Conservation (phyloP, 495 filamentous ascomycete species). For the Hypoxylon subgilvum region DNA sequence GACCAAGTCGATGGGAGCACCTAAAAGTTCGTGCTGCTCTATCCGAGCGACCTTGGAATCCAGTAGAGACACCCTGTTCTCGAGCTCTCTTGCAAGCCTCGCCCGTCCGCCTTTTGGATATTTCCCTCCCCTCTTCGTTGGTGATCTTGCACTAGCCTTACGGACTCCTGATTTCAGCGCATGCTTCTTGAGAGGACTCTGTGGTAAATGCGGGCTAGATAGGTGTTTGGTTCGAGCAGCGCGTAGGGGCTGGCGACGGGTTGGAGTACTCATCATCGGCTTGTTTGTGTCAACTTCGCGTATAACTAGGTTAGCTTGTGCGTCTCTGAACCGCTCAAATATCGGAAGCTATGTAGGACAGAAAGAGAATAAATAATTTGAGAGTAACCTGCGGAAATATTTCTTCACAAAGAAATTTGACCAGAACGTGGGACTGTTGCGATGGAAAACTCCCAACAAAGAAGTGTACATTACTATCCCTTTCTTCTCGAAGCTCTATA, state of each 20-base stretch:
- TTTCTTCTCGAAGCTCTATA: neutral
- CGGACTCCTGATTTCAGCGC: neutral
- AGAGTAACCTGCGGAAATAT: neutral
- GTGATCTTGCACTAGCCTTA: neutral
- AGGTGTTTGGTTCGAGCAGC: slow-evolving; percentile 3
- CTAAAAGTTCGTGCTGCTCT: slow-evolving; percentile 19
- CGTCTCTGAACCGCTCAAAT: too few relatives aligned
- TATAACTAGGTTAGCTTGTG: too few relatives aligned
- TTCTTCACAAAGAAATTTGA: neutral
- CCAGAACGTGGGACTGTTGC: neutral
- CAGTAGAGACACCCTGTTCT: slow-evolving; percentile 11
- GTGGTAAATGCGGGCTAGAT: neutral
- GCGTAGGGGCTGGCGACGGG: slow-evolving; percentile 3
- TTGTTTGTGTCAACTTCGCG: neutral
- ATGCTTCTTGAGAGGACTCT: neutral
- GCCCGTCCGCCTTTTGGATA: neutral
- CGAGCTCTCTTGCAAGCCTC: slow-evolving; percentile 9
- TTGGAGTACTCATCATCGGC: neutral
- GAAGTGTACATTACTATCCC: neutral
- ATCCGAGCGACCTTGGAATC: slow-evolving; percentile 2
- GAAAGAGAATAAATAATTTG: neutral
- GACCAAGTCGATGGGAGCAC: neutral
- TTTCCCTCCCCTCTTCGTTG: neutral
- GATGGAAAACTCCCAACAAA: neutral
- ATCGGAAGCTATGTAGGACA: too few relatives aligned